Evolutionary conservation across 805 yeast species (phyloP).

Genomic region (Sungouiozyma intestinalis): DNA sequence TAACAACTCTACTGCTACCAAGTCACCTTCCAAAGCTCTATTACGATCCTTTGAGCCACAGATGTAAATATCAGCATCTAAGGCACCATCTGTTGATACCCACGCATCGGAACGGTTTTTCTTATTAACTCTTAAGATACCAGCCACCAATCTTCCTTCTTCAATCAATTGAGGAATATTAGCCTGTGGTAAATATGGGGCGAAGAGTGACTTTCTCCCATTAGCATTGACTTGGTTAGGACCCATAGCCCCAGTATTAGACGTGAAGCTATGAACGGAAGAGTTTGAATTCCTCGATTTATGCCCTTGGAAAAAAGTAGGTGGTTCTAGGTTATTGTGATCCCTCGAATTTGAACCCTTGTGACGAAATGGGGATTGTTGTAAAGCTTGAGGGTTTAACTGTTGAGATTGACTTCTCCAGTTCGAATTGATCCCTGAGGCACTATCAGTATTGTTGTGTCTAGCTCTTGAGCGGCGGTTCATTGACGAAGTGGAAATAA

Average conservation of each 20-base stretch:
- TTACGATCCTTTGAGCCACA: constrained; percentile 98
- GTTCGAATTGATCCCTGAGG: constrained; percentile 41
- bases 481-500: constrained; percentile 20
- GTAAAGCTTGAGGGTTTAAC: constrained; percentile 6
- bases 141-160: constrained; percentile 88
- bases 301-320: constrained; percentile 55
- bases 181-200: constrained; percentile 92
- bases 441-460: constrained; percentile 10
- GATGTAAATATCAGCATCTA: constrained; percentile 94
- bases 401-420: constrained; percentile 41
- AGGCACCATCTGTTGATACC: constrained; percentile 90
- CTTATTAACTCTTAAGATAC: constrained; percentile 86
- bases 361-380: constrained; percentile 28
- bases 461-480: constrained; percentile 25
- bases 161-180: constrained; percentile 79
- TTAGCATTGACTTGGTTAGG: constrained; percentile 26
- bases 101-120: constrained; percentile 96
- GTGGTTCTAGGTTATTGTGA: constrained; percentile 24
- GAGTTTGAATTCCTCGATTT: constrained; percentile 63
- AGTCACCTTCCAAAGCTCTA: constrained; percentile 92
- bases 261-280: constrained; percentile 41
- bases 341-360: constrained; percentile 21
- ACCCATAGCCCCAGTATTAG: constrained; percentile 23
- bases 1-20: constrained; percentile 89
- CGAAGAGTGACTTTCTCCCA: constrained; percentile 72